These are phyloP conservation scores for Begonia fuchsioides DNA, from an alignment of 306 rosid species.

Conservation along the genomic window DNA sequence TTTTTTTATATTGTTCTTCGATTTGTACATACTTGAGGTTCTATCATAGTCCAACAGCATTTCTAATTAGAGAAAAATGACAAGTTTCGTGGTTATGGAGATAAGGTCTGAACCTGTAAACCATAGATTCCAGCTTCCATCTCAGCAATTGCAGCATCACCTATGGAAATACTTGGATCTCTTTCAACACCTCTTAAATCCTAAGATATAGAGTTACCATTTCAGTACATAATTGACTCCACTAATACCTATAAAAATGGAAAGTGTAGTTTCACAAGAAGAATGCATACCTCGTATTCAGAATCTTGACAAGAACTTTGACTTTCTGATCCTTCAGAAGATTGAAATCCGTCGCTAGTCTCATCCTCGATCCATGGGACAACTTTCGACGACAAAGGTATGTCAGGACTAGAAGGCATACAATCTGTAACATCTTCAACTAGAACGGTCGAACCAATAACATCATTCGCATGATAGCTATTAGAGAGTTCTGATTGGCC, in stretches of 20 bases:
- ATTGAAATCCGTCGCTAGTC: slow-evolving; percentile 22
- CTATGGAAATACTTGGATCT: slow-evolving; percentile 22
- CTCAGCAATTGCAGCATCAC: slow-evolving; percentile 44
- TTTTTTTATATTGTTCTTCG: too few relatives aligned
- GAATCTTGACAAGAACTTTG: slow-evolving; percentile 21
- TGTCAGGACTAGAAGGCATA: slow-evolving; percentile 13
- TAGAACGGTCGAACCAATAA: slow-evolving; percentile 14
- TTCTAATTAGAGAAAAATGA: neutral
- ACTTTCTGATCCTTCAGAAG: slow-evolving; percentile 16
- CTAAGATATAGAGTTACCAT: slow-evolving; percentile 26
- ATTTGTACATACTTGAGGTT: too few relatives aligned
- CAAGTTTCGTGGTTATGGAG: slow-evolving; percentile 3
- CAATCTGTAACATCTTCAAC: slow-evolving; percentile 24
- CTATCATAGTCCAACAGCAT: too few relatives aligned
- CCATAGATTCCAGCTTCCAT: slow-evolving; percentile 59
- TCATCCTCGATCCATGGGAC: slow-evolving; percentile 31
- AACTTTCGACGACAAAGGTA: slow-evolving; percentile 24
- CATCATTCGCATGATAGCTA: slow-evolving; percentile 12
- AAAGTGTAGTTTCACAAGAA: slow-evolving; percentile 4
- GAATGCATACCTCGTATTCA: slow-evolving; percentile 41
- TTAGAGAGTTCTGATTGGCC: slow-evolving; percentile 15
- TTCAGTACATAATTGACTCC: slow-evolving; percentile 4
- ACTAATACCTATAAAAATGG: slow-evolving; percentile 9
- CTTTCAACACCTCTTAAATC: slow-evolving; percentile 18
- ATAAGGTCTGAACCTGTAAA: slow-evolving; percentile 54